Evolutionary conservation across 768 basidiomycete genomes (phyloP).

Genomic region (Vishniacozyma victoriae): DNA sequence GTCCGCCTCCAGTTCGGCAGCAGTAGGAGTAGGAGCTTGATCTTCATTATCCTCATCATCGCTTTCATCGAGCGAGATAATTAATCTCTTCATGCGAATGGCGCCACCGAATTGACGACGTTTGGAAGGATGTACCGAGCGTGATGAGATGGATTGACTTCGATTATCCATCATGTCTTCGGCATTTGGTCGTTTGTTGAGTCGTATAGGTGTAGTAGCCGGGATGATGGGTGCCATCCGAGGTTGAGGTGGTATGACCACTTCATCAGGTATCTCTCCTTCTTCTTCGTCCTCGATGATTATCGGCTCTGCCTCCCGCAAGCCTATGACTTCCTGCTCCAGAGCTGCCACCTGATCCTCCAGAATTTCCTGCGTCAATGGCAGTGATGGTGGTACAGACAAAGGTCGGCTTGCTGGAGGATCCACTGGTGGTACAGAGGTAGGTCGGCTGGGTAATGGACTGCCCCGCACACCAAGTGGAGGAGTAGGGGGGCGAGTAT

Average conservation of each 20-base stretch:
- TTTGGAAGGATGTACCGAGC: conserved; percentile 10
- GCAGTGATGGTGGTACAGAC: not conserved
- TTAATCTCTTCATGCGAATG: conserved; percentile 17
- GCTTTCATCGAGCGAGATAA: conserved; percentile 28
- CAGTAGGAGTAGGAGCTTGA: not conserved
- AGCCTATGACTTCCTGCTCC: conserved; percentile 18
- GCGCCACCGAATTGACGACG: conserved; percentile 16
- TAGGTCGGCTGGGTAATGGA: not conserved
- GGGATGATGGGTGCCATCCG: not conserved
- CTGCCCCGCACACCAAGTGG: not conserved
- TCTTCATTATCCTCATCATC: conserved; percentile 15
- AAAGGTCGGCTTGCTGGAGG: not conserved
- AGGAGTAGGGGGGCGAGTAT: too few relatives aligned
- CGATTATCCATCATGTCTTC: conserved; percentile 33
- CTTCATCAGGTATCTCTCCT: too few relatives aligned
- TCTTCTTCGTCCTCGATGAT: conserved; percentile 28
- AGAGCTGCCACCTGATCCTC: conserved; percentile 31
- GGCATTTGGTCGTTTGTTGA: conserved; percentile 24
- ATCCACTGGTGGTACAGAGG: too few relatives aligned
- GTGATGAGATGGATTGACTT: conserved; percentile 13
- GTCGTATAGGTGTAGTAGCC: conserved; percentile 7
- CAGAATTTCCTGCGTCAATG: conserved; percentile 1
- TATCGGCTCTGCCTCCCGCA: conserved; percentile 13
- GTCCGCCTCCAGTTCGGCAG: conserved; percentile 3
- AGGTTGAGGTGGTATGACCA: not conserved